Evolutionary conservation across 2,329 filamentous ascomycete genomes (phyloP).

Genomic region (Curvularia hawaiiensis): DNA sequence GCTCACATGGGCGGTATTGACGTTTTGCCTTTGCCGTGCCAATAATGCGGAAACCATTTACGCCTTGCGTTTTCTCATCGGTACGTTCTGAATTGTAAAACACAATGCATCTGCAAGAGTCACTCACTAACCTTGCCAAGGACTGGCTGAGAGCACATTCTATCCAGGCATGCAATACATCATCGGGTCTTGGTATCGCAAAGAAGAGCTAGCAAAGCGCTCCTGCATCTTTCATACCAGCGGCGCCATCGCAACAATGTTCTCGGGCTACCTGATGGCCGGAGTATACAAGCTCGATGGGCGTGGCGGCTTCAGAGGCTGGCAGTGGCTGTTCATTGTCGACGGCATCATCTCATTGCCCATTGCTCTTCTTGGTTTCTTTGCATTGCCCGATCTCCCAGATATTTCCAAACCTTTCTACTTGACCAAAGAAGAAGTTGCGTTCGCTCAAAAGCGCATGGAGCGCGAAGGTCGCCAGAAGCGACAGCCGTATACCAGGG

Average conservation of each 20-base stretch:
- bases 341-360: conserved; percentile 27
- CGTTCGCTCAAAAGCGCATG: conserved; percentile 22
- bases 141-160: conserved; percentile 56
- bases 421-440: conserved; percentile 9
- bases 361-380: conserved; percentile 24
- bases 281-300: conserved; percentile 63
- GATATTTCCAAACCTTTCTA: conserved; percentile 24
- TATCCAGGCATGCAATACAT: conserved; percentile 54
- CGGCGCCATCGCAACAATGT: conserved; percentile 21
- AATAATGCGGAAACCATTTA: conserved; percentile 14
- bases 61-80: conserved; percentile 22
- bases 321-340: conserved; percentile 34
- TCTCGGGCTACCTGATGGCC: conserved; percentile 53
- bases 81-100: background rate
- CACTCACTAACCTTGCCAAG: conserved; percentile 18
- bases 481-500: conserved; percentile 8
- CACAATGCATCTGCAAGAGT: background rate
- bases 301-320: conserved; percentile 56
- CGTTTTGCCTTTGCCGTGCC: conserved; percentile 11
- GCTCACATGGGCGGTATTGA: conserved; percentile 14
- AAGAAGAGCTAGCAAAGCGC: conserved; percentile 23
- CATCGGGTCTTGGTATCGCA: conserved; percentile 27
- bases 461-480: background rate
- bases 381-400: conserved; percentile 24
- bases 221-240: conserved; percentile 25